These are phyloP conservation scores for Silene coronaria DNA, from an alignment of 179 eudicot species.

Conservation along the genomic window DNA sequence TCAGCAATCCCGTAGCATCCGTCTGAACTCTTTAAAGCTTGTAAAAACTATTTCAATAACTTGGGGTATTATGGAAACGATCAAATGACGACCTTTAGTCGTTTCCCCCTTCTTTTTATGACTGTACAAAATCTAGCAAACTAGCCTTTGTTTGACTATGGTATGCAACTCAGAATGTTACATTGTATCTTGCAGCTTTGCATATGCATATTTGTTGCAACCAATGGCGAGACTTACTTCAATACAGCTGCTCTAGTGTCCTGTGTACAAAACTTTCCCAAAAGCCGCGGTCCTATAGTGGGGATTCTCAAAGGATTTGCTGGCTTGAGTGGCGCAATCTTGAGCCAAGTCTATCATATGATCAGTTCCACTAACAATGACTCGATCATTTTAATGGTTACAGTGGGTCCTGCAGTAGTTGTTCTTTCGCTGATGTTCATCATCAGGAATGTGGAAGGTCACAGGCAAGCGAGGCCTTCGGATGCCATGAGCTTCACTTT, in stretches of 20 bases:
- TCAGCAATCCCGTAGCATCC: too few species aligned
- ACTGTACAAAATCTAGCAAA: neutral
- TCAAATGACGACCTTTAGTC: too few species aligned
- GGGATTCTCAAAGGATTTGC: constrained; percentile 41
- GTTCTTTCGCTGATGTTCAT: constrained; percentile 30
- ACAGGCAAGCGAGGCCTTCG: constrained; percentile 26
- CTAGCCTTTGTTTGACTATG: neutral
- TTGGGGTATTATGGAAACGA: too few species aligned
- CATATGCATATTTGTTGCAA: constrained; percentile 46
- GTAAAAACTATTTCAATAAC: too few species aligned
- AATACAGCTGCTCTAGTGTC: constrained; percentile 43
- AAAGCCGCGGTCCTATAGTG: constrained; percentile 50
- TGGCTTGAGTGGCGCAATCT: constrained; percentile 52
- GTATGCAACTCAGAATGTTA: neutral
- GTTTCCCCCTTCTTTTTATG: neutral
- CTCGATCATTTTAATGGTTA: constrained; percentile 86
- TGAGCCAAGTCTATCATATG: constrained; percentile 47
- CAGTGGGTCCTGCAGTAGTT: constrained; percentile 51
- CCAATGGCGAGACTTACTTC: constrained; percentile 55
- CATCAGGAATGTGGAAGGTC: constrained; percentile 28
- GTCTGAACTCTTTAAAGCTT: too few species aligned
- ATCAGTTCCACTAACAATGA: constrained; percentile 65
- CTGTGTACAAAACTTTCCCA: constrained; percentile 35
- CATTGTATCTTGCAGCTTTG: constrained; percentile 55
- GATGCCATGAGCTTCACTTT: constrained; percentile 28